Conservation (phyloP, 441 rosid genomes). For the Kokia cookei region DNA sequence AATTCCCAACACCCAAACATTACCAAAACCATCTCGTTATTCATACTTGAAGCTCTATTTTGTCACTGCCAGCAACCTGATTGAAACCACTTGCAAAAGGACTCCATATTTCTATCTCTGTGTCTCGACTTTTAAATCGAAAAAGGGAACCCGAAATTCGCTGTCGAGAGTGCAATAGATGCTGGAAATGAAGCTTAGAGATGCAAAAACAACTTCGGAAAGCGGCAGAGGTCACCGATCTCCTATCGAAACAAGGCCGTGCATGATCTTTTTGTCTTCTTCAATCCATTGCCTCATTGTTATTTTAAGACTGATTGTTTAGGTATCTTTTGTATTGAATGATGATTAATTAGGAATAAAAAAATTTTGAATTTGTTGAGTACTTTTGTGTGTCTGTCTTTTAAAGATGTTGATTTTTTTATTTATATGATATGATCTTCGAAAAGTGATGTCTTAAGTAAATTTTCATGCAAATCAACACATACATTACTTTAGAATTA, state of each 20-base stretch:
- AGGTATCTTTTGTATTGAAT: too few species aligned
- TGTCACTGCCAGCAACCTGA: neutral
- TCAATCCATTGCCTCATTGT: conserved; percentile 3
- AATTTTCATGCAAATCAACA: too few species aligned
- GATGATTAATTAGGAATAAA: too few species aligned
- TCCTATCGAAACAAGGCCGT: neutral
- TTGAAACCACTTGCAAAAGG: conserved; percentile 14
- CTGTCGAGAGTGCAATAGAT: conserved; percentile 6
- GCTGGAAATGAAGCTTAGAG: conserved; percentile 4
- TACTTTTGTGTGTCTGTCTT: too few species aligned
- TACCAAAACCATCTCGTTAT: neutral
- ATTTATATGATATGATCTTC: too few species aligned
- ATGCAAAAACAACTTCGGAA: conserved; percentile 6
- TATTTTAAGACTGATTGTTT: neutral
- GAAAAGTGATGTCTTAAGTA: too few species aligned
- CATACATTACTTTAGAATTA: too few species aligned
- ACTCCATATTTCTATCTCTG: conserved; percentile 24
- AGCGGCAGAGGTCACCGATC: neutral
- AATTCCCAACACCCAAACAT: neutral
- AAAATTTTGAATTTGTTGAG: too few species aligned
- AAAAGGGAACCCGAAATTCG: conserved; percentile 14
- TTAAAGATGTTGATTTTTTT: too few species aligned
- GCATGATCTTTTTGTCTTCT: conserved; percentile 4
- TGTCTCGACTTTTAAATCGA: neutral
- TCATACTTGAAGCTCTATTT: neutral